Conservation (phyloP, 345 rosid genomes). For the Erodium maritimum region DNA sequence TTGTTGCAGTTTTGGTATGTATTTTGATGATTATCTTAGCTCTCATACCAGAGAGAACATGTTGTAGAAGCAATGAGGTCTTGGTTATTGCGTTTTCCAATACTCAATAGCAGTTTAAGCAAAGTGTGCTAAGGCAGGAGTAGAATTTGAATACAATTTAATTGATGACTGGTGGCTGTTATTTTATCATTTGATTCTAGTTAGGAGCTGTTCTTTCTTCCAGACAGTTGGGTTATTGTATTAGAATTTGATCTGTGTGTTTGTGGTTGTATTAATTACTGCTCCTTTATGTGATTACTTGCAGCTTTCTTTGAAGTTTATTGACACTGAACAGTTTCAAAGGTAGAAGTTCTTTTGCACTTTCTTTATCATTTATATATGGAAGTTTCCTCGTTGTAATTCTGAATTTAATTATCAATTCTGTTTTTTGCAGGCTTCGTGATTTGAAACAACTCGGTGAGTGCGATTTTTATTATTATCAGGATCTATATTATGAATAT, state of each 20-base stretch:
- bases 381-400: neutral
- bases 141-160: neutral
- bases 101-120: neutral
- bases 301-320: slow-evolving; percentile 71
- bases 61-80: neutral
- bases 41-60: neutral
- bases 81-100: neutral
- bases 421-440: slow-evolving; percentile 54
- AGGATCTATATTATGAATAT: neutral
- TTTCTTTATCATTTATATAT: neutral
- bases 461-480: slow-evolving; percentile 11
- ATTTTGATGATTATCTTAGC: neutral
- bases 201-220: neutral
- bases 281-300: slow-evolving; percentile 3
- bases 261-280: neutral
- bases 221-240: neutral
- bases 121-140: neutral
- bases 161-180: neutral
- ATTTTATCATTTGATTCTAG: neutral
- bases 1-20: neutral
- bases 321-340: slow-evolving; percentile 90
- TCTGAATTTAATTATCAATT: neutral
- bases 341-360: slow-evolving; percentile 31
- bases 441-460: slow-evolving; percentile 91
- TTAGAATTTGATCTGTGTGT: neutral